These are phyloP conservation scores for Xylariaceae sp. DNA, from an alignment of 2,329 filamentous ascomycete genomes.

Conservation along the genomic window DNA sequence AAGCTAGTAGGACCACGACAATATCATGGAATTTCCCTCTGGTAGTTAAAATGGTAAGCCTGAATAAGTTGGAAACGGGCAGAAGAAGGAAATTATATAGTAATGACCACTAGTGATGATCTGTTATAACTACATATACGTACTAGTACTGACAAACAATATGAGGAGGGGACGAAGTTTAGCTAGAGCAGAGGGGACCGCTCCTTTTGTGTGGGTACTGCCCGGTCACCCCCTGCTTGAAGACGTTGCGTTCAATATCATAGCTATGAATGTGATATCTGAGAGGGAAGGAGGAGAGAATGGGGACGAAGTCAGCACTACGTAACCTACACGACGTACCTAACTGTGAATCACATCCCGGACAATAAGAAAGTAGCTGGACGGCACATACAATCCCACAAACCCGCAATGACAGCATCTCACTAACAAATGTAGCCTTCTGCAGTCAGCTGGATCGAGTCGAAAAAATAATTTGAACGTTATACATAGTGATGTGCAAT, in stretches of 20 bases:
- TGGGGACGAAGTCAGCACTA: neutral
- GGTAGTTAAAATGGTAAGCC: neutral
- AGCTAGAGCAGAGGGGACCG: constrained; percentile 6
- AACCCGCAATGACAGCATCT: neutral
- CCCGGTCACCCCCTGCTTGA: neutral
- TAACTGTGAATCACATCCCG: constrained; percentile 13
- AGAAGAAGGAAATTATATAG: too few relatives aligned
- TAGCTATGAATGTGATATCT: constrained; percentile 1
- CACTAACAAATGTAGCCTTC: constrained; percentile 1
- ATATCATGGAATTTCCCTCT: neutral
- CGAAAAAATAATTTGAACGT: constrained; percentile 3
- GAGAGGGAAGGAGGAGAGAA: constrained; percentile 9
- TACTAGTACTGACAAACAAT: too few relatives aligned
- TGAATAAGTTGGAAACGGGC: neutral
- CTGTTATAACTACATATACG: too few relatives aligned
- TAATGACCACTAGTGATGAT: too few relatives aligned
- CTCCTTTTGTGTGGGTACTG: constrained; percentile 2
- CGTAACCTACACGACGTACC: neutral
- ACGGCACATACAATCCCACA: neutral
- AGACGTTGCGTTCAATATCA: constrained; percentile 2
- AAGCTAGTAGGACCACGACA: neutral
- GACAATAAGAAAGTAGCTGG: neutral
- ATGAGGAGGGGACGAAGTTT: constrained; percentile 8
- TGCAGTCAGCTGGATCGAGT: neutral
- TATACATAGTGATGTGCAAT: constrained; percentile 11